Evolutionary conservation across 2,329 filamentous ascomycete species (phyloP).

Genomic region (Pyrenochaeta sp.): DNA sequence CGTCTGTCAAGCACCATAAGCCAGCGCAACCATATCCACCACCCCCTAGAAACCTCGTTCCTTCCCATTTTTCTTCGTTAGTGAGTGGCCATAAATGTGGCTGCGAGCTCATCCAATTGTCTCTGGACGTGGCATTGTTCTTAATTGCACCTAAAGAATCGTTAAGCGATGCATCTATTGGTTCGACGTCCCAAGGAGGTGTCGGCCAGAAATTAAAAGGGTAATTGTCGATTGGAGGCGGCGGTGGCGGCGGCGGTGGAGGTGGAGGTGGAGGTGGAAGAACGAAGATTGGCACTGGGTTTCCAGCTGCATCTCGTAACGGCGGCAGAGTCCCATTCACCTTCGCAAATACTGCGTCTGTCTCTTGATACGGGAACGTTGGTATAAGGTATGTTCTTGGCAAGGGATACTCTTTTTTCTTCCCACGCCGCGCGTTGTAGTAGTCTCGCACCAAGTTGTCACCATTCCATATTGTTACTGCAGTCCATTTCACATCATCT

Average conservation of each 20-base stretch:
- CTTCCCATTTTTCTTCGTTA: conserved; percentile 2
- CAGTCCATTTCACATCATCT: neutral
- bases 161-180: neutral
- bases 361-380: neutral
- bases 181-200: neutral
- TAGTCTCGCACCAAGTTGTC: neutral
- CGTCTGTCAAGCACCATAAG: conserved; percentile 14
- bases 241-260: neutral
- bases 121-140: too few relatives aligned
- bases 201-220: conserved; percentile 1
- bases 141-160: neutral
- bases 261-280: neutral
- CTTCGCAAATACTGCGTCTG: neutral
- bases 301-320: neutral
- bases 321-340: neutral
- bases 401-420: neutral
- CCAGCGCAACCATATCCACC: conserved; percentile 1
- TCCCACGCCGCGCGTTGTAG: neutral
- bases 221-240: neutral
- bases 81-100: neutral
- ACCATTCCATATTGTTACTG: neutral
- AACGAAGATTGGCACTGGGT: too few relatives aligned
- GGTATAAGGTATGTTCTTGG: neutral
- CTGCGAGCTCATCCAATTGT: neutral
- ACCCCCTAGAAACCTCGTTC: conserved; percentile 6